Base-by-base conservation (phyloP, 169 alveolate genomes). In the Babesia divergens region DNA sequence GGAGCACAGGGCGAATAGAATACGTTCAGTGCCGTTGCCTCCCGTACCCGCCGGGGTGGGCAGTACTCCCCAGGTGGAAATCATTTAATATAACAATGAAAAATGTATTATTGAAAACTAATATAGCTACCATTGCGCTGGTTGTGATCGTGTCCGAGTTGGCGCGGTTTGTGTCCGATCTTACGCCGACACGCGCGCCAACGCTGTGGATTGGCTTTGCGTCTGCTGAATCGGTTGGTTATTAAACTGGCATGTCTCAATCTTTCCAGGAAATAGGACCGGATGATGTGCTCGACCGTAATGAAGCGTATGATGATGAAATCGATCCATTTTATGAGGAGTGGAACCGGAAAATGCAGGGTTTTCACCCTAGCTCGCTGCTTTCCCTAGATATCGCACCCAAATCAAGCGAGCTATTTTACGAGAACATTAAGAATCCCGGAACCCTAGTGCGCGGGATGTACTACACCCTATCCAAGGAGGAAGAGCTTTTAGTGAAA, bases 281-380 rank as follows among this genome's bases (percentile, higher is more conserved):
- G 5, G 76, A 37, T 32, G 86, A 77, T 58, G 44, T 84, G 20
- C 64, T 80, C 55, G 81, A 80, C 42, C 62, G 88, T 9, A 37
- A 32, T n/a, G 87, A 79, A 58, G 59, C 8, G 32, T 66, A 69
- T 24, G 83, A 35, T 42, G 80, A 59, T 6, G 84, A 9, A 14
- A 62, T 8, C 16, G 59, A 43, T 20, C 55, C 77, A 22, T 80
- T 58, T 44, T 80, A 70, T 55, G 58, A 46, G 34, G 88, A 80
- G 65, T 80, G 88, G 88, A 20, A 16, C 35, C 84, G 70, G 47
- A 70, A 69, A 43, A 80, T 80, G 88, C 49, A 40, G 58, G 72
- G 50, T 52, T 80, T 80, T 67, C 88, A 80, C 46, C 88, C 88
- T 18, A 59, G 44, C 43, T 22, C 88, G 51, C 32, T 69, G 18